These are phyloP conservation scores for Crithidia thermophila DNA, from an alignment of 208 protist genomes.

Conservation along the genomic window DNA sequence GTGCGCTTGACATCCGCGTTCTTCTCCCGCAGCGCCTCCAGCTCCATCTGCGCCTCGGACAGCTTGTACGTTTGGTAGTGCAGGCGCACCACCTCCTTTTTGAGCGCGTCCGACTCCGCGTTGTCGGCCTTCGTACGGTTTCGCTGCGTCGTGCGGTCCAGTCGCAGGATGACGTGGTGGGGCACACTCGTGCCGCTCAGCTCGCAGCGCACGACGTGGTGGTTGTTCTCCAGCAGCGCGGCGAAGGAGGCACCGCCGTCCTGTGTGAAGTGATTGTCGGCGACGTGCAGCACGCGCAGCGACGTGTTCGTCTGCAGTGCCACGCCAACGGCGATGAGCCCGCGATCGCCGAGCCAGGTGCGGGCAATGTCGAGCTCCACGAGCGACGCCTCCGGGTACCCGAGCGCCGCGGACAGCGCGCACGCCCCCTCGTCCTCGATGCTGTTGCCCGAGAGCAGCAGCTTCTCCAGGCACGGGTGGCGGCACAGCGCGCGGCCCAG, in stretches of 20 bases:
- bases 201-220: slow-evolving; percentile 45
- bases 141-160: slow-evolving; percentile 54
- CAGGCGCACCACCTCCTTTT: slow-evolving; percentile 78
- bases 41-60: slow-evolving; percentile 77
- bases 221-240: slow-evolving; percentile 78
- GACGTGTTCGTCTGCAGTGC: slow-evolving; percentile 72
- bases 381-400: slow-evolving; percentile 33
- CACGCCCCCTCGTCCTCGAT: slow-evolving; percentile 82
- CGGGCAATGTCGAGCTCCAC: slow-evolving; percentile 67
- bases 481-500: slow-evolving; percentile 64
- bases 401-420: slow-evolving; percentile 71
- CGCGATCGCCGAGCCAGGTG: slow-evolving; percentile 80
- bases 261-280: slow-evolving; percentile 85
- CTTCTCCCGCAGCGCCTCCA: slow-evolving; percentile 66
- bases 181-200: slow-evolving; percentile 73
- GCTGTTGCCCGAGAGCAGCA: slow-evolving; percentile 69
- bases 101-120: slow-evolving; percentile 66
- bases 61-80: slow-evolving; percentile 93
- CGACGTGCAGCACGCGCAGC: slow-evolving; percentile 65
- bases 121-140: slow-evolving; percentile 57
- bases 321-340: slow-evolving; percentile 83
- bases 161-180: slow-evolving; percentile 60
- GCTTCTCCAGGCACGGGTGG: slow-evolving; percentile 53
- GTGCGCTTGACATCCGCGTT: slow-evolving; percentile 71
- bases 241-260: slow-evolving; percentile 72